Evolutionary conservation across 495 filamentous ascomycete species (phyloP).

Genomic region (Penicillium crystallinum): DNA sequence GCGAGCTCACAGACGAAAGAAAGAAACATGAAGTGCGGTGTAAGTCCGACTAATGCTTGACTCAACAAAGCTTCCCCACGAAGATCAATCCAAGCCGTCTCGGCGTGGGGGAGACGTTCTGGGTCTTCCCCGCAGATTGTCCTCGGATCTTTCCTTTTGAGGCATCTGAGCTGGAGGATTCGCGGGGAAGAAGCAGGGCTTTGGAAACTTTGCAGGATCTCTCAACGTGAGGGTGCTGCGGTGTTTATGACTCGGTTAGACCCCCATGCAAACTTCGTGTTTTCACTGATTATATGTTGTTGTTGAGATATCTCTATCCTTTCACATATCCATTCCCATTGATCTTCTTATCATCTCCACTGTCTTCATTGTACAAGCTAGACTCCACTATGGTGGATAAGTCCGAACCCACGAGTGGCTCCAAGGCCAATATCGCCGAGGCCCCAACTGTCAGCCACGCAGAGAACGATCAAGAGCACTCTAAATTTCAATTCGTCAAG

Average conservation of each 20-base stretch:
- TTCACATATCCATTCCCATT: background rate
- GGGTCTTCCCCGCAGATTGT: conserved; percentile 17
- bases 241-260: background rate
- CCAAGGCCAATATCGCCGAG: conserved; percentile 22
- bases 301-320: background rate
- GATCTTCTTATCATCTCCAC: background rate
- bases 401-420: conserved; percentile 13
- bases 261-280: background rate
- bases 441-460: conserved; percentile 20
- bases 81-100: background rate
- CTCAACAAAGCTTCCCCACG: conserved; percentile 1
- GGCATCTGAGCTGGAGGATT: conserved; percentile 5
- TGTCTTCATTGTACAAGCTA: background rate
- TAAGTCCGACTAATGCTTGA: no score
- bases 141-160: background rate
- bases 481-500: conserved; percentile 27
- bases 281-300: background rate
- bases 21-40: no score
- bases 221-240: background rate
- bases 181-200: conserved; percentile 5
- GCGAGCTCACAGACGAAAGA: background rate
- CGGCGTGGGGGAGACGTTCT: conserved; percentile 2
- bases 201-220: background rate
- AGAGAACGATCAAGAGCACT: conserved; percentile 20
- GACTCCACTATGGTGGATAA: conserved; percentile 14